Base-by-base conservation (phyloP, 2,329 filamentous ascomycete genomes). In the Paramyrothecium sp. region DNA sequence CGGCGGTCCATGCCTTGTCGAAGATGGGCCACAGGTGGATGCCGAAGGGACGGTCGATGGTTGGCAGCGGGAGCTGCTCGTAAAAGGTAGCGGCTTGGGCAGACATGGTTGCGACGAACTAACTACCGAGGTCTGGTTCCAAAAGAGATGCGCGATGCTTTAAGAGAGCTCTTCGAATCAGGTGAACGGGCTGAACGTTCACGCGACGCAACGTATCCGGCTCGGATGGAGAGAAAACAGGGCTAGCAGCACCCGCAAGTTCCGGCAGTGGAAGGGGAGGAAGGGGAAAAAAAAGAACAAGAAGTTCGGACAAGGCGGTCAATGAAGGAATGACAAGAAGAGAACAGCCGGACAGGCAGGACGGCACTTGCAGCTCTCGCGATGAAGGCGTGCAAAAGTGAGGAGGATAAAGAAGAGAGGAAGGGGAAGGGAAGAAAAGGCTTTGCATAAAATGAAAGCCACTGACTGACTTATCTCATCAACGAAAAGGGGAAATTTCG, bases 11-110 rank as follows among this genome's bases (percentile, higher is more conserved):
- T 67, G 82, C 88, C 80, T 92, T 91, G 79, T 89, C 90, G 84
- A 98, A 98, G 77, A 96, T 87, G 67, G 94, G 92, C 95, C 95
- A 98, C 75, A 97, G 79, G 62, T 90, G 83, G 65, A 98, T 80
- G 74, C 94, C 95, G 70, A 98, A 98, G 34, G 94, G 94, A 63
- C 90, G 87, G 73, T 97, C 93, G 75, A 98, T 82, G 61, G 92
- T 92, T 56, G 94, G 94, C 65, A 87, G 73, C 72, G 91, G 82
- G 60, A 87, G 68, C 66, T 82, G 76, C 70, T 83, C 79, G 75
- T 76, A 81, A 63, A 83, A 78, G 61, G 77, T 74, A 58, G 78
- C 71, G 56, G 78, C 71, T 54, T 69, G 63, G 54, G 68, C 61
- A 54, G 69, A 72, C 71, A 76, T 76, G 70, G 60, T 65, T 67